Evolutionary conservation across 2,329 filamentous ascomycete species (phyloP), one percentile per base, ranked within the genome.

Genomic region (Parafenestella ontariensis): DNA sequence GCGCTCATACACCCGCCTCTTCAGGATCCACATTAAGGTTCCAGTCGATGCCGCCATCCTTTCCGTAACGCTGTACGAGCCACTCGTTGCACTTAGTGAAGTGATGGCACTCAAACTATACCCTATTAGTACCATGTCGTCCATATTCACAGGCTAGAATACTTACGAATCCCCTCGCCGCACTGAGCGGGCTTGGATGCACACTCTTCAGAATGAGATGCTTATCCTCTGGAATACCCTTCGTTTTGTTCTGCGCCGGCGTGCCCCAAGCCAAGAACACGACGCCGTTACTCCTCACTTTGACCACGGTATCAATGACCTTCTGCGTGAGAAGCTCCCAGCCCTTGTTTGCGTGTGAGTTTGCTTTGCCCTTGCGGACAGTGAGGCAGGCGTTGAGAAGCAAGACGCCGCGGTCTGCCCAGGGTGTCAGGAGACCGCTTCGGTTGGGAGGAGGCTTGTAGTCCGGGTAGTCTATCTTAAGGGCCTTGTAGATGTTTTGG

Each of bases 231-330:
- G 95, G 89, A 47, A 98, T 83, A 64, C 87, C 89, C 37, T 83
- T 78, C 20, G 96, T 91, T 51, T 93, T 82, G 78, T 91, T 90
- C 51, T 88, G 89, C 0, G 95, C 95, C 1, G 92, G 91, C 5
- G 82, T 87, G 15, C 95, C 95, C 95, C 95, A 99, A 0, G 94
- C 94, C 76, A 99, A 80, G 72, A 97, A 99, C 4, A 97, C 95
- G 1, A 99, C 94, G 1, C 95, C 95, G 24, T 83, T 82, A 0
- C 85, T 87, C 40, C 92, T 85, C 64, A 89, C 87, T 70, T 88
- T 86, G 0, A 90, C 90, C 1, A 98, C 91, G 0, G 90, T 84
- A 62, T 98, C 92, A 59, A 99, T 96, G 37, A 95, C 89, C 61
- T 87, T 90, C 72, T 97, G 93, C 18, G 94, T 99, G 72, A 99